Base-by-base conservation (phyloP, 1,139 yeast species). In the Protomyces gravidus region DNA sequence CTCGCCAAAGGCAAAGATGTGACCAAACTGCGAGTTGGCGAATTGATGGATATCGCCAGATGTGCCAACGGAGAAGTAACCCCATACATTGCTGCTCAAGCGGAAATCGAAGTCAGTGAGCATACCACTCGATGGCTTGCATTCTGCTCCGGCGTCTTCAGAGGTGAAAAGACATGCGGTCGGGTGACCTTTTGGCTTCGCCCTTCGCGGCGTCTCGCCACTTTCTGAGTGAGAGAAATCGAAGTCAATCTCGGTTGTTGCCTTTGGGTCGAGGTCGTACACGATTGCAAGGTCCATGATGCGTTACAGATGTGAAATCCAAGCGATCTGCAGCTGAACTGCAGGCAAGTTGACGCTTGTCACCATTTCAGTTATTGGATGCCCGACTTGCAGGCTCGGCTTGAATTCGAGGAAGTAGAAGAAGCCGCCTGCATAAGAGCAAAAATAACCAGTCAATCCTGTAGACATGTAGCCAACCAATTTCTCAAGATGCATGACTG, bases 301-400 rank as follows among this genome's bases (percentile, higher is more conserved):
- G 75, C 95, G 82, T 73, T 92, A 95, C 81, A 92, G 83, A 67
- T 98, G 97, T 63, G 92, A 83, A 80, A 98, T 98, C 98, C 92
- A 92, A 66, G 98, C 97, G 75, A 92, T 88, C 76, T 92, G 97
- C 67, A 92, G 82, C 77, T 92, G 98, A 55, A 98, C 96, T 63
- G 97, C 95, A 42, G 98, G 98, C 72, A 92, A 80, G 72, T 92
- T 92, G 60, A 92, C 97, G 66, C 98, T 98, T 27, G 96, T 86
- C 61, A 89, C 98, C 98, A 92, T 92, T 78, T 92, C 98, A 46
- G 98, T 92, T 57, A 97, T 92, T 69, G 98, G 98, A 79, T 92
- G 98, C 80, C 92, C 98, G 65, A 92, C 98, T 79, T 92, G 98
- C 72, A 92, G 80, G 80, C 98, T 86, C 69, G 98, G 98, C 74